phyloP scores from a whole-genome alignment of 1,284 basidiomycete species.

The Puccinia polysora region DNA sequence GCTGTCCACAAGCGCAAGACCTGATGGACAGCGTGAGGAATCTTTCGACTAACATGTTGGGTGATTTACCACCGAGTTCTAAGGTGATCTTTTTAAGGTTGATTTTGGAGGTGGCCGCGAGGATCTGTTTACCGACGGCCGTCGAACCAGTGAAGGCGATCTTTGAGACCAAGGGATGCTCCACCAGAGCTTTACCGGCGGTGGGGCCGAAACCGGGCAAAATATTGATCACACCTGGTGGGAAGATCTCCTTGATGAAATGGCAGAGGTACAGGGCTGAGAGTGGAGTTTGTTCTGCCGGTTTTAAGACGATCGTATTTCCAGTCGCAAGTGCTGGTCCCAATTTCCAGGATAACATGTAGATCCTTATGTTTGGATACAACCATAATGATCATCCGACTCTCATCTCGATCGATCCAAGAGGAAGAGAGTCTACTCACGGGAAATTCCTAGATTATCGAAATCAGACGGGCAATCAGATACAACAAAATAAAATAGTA shows the following conservation, averaged over 20 bases:
- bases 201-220: constrained; percentile 66
- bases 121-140: constrained; percentile 75
- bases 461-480: too few species aligned
- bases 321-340: constrained; percentile 79
- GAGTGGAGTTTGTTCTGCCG: constrained; percentile 84
- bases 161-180: constrained; percentile 62
- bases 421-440: constrained; percentile 4
- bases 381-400: constrained; percentile 43
- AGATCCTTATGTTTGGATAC: constrained; percentile 56
- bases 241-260: constrained; percentile 68
- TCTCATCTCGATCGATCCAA: not conserved
- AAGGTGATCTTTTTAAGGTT: constrained; percentile 90
- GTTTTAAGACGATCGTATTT: constrained; percentile 76
- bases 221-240: constrained; percentile 86
- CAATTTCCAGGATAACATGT: constrained; percentile 74
- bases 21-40: constrained; percentile 47
- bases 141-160: constrained; percentile 64
- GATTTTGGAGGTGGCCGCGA: constrained; percentile 72
- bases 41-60: constrained; percentile 59
- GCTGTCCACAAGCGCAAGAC: too few species aligned
- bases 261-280: constrained; percentile 58
- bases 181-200: constrained; percentile 74
- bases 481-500: too few species aligned
- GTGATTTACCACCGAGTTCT: constrained; percentile 88
- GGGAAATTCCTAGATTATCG: constrained; percentile 26